These are phyloP conservation scores for Boletus sp. DNA, from an alignment of 768 basidiomycete genomes.

Conservation along the genomic window DNA sequence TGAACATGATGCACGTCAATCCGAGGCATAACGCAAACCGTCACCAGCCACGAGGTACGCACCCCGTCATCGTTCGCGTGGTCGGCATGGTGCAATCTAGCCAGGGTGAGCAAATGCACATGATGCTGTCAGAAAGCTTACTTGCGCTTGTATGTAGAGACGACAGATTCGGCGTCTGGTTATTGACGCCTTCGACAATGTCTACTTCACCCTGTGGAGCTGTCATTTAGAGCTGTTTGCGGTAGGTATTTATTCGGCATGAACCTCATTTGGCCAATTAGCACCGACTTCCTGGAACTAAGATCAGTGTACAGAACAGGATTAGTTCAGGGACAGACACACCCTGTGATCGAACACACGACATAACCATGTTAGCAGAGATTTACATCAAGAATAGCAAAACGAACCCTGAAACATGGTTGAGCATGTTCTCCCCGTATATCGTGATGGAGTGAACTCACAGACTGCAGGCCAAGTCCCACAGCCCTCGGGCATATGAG, in stretches of 20 bases:
- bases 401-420: conserved; percentile 7
- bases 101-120: not conserved
- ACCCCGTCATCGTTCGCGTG: conserved; percentile 30
- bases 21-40: not conserved
- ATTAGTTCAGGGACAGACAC: not conserved
- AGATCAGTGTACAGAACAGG: not conserved
- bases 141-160: conserved; percentile 25
- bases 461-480: conserved; percentile 36
- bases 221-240: not conserved
- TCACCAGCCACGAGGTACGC: not conserved
- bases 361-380: not conserved
- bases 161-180: conserved; percentile 21
- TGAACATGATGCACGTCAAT: not conserved
- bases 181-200: conserved; percentile 32
- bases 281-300: conserved; percentile 18
- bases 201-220: conserved; percentile 23
- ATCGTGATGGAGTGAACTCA: conserved; percentile 8
- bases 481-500: conserved; percentile 35
- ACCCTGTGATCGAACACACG: not conserved
- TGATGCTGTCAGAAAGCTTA: not conserved
- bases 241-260: not conserved
- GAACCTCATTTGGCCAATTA: conserved; percentile 18
- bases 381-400: not conserved
- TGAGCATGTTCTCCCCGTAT: not conserved
- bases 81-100: conserved; percentile 30